phyloP scores from a whole-genome alignment of 768 basidiomycete species.

The Calocera cornea region DNA sequence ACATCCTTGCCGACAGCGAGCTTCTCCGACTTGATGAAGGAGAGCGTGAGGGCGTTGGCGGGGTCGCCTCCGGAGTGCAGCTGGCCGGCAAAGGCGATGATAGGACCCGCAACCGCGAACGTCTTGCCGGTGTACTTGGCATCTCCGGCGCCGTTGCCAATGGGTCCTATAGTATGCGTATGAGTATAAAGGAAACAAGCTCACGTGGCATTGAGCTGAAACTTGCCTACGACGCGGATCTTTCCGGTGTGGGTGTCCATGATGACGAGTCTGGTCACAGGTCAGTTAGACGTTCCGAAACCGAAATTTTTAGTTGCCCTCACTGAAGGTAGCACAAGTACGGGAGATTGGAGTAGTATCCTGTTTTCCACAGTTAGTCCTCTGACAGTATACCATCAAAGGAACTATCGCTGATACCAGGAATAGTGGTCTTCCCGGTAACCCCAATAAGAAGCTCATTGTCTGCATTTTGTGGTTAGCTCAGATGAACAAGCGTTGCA shows the following conservation, averaged over 20 bases:
- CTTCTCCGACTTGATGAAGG: background rate
- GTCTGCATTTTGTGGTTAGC: background rate
- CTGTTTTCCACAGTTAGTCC: no score
- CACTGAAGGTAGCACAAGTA: slow-evolving; percentile 1
- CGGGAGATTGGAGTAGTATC: background rate
- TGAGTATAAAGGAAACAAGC: background rate
- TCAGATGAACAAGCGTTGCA: no score
- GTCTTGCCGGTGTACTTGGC: slow-evolving; percentile 2
- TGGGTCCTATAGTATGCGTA: background rate
- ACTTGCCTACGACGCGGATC: background rate
- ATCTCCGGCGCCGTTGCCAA: background rate
- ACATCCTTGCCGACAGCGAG: background rate
- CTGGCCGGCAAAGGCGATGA: background rate
- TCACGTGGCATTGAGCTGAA: no score
- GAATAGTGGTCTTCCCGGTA: background rate
- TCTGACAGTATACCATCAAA: no score
- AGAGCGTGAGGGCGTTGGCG: background rate
- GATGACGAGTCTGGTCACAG: background rate
- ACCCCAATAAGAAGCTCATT: background rate
- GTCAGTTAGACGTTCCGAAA: no score
- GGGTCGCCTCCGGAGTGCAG: background rate
- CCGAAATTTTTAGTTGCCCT: no score
- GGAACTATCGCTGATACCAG: no score
- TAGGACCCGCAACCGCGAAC: background rate
- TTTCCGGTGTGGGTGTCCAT: background rate